Conservation (phyloP, 805 yeast species). For the Starmerella stellata region DNA sequence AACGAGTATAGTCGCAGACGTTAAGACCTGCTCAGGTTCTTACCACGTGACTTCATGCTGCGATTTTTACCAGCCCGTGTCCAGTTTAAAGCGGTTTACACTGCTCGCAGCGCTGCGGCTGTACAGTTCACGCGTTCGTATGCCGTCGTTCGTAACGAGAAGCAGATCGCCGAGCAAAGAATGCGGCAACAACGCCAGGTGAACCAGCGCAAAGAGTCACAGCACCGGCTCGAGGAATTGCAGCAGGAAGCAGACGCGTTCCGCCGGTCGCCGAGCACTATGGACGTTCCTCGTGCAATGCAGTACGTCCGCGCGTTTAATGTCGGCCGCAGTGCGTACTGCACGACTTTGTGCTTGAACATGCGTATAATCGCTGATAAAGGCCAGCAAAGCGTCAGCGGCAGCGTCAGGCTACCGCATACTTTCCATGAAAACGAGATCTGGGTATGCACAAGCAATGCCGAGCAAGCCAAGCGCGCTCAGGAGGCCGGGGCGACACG, state of each 20-base stretch:
- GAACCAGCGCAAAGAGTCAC: constrained; percentile 18
- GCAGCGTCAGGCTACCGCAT: constrained; percentile 53
- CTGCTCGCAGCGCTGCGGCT: no score
- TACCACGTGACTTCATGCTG: no score
- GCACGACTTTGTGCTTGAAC: constrained; percentile 51
- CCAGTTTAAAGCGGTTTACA: no score
- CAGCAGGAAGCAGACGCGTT: constrained; percentile 27
- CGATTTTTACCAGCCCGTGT: no score
- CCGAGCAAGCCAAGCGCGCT: constrained; percentile 36
- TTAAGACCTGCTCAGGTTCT: no score
- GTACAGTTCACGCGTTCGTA: no score
- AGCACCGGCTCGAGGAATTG: constrained; percentile 15
- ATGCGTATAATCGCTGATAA: constrained; percentile 50
- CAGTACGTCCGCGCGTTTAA: constrained; percentile 73
- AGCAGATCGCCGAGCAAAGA: constrained; percentile 21
- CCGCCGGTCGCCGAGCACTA: constrained; percentile 40
- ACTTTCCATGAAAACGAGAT: constrained; percentile 49
- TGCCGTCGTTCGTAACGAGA: constrained; percentile 13
- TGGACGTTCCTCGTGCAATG: constrained; percentile 56
- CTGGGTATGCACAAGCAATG: constrained; percentile 47
- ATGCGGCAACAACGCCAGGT: constrained; percentile 21
- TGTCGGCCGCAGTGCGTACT: constrained; percentile 62
- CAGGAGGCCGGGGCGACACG: constrained; percentile 39
- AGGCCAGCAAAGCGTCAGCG: constrained; percentile 52
- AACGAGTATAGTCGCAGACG: no score